Evolutionary conservation across 1,284 basidiomycete species (phyloP).

Genomic region (Tilletia indica): DNA sequence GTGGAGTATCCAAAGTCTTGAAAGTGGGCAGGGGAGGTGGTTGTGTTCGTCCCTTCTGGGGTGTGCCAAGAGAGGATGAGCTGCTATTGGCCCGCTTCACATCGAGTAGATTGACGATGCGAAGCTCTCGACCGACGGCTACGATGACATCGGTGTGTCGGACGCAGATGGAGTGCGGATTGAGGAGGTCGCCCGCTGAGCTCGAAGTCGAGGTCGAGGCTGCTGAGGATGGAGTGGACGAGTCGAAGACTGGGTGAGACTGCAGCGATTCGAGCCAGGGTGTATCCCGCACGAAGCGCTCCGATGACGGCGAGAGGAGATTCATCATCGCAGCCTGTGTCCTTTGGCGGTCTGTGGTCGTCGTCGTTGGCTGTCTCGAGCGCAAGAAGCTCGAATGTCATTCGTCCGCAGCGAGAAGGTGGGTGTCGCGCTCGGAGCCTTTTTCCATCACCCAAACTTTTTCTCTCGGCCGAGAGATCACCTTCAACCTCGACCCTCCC

Average conservation of each 20-base stretch:
- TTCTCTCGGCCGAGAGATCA: too few relatives aligned
- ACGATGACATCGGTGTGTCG: conserved; percentile 81
- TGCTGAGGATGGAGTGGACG: background rate
- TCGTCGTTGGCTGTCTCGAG: too few relatives aligned
- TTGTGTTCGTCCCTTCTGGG: conserved; percentile 14
- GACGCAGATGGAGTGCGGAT: conserved; percentile 32
- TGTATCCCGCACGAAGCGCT: conserved; percentile 32
- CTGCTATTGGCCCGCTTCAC: conserved; percentile 60
- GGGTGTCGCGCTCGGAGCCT: conserved; percentile 4
- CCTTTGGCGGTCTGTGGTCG: too few relatives aligned
- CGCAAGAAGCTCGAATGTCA: too few relatives aligned
- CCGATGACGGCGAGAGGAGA: conserved; percentile 29
- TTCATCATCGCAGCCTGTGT: background rate
- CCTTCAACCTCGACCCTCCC: too few relatives aligned
- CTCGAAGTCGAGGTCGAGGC: conserved; percentile 3
- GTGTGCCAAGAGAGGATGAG: conserved; percentile 9
- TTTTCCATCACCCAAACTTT: background rate
- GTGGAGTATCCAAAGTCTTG: conserved; percentile 58
- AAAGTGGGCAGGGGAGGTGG: conserved; percentile 22
- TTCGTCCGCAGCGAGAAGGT: too few relatives aligned
- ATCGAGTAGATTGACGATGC: conserved; percentile 75
- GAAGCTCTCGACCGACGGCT: conserved; percentile 73
- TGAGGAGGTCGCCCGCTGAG: background rate
- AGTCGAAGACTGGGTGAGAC: conserved; percentile 31
- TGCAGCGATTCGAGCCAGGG: conserved; percentile 35